phyloP scores from a whole-genome alignment of 148 eudicot genomes.

The Talinum fruticosum region DNA sequence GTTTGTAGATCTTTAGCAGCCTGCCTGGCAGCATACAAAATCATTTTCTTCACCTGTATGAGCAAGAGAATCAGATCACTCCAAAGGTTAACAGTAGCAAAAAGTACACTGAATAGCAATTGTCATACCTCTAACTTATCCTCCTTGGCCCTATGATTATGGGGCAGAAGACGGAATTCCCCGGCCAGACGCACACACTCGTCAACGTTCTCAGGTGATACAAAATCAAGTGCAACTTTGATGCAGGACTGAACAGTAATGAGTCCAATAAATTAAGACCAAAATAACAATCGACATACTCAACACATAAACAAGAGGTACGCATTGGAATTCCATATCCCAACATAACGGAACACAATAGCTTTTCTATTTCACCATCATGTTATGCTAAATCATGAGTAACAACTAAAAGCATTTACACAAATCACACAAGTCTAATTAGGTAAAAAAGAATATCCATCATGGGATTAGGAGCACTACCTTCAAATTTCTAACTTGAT shows the following conservation, averaged over 20 bases:
- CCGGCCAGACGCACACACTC: constrained; percentile 31
- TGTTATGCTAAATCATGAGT: not conserved
- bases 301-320: not conserved
- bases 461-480: constrained; percentile 21
- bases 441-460: not conserved
- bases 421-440: not conserved
- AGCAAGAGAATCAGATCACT: not conserved
- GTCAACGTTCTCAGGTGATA: constrained; percentile 30
- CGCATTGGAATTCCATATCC: not conserved
- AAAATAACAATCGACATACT: not conserved
- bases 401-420: not conserved
- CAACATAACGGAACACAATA: not conserved
- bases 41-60: constrained; percentile 30
- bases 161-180: constrained; percentile 29
- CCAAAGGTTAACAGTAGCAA: not conserved
- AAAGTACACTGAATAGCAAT: not conserved
- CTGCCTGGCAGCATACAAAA: constrained; percentile 9
- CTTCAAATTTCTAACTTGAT: constrained; percentile 63
- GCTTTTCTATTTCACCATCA: not conserved
- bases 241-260: constrained; percentile 31
- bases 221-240: constrained; percentile 35
- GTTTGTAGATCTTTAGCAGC: constrained; percentile 1
- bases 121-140: constrained; percentile 30
- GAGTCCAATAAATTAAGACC: not conserved
- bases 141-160: constrained; percentile 33